Base-by-base conservation (phyloP, 2,329 filamentous ascomycete species). In the Diplocarpon mali region DNA sequence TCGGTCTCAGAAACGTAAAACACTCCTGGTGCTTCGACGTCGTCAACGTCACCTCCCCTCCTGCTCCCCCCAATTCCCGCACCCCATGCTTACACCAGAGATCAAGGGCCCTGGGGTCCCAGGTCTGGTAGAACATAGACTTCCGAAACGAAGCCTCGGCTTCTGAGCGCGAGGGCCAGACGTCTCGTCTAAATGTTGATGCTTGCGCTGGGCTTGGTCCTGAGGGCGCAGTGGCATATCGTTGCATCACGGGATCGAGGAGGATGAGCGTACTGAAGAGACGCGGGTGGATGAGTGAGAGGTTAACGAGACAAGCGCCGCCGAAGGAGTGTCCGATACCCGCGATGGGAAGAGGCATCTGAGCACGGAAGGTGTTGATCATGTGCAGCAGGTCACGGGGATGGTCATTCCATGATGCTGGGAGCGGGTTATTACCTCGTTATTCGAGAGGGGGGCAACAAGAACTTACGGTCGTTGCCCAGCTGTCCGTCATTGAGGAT, bases 321-420 rank as follows among this genome's bases (percentile, higher is more conserved):
- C 90, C 90, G 70, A 94, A 89, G 55, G 86, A 94, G 66, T 96
- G 90, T 13, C 87, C 90, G 24, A 96, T 65, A 45, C 85, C 89
- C 51, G 95, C 66, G 15, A 95, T 69, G 1, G 90, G 90, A 20
- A 53, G 82, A 11, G 85, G 83, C 74, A 92, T 88, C 50, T 84
- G 70, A 12, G 72, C 67, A 35, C 86, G 83, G 65, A 95, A 90
- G 43, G 77, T 71, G 64, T 95, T 95, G 67, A 92, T 74, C 65
- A 95, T 75, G 59, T 90, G 78, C 14, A 92, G 72, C 3, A 95
- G 75, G 63, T 96, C 90, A 38, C 89, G 78, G 37, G 85, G 69
- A 62, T 92, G 80, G 65, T 96, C 90, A 51, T 80, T 73, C 89
- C 89, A 96, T 55, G 77, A 79, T 30, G 88, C 84, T 89, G 52